Evolutionary conservation across 305 asterid species (phyloP).

Genomic region (Lippia alba): DNA sequence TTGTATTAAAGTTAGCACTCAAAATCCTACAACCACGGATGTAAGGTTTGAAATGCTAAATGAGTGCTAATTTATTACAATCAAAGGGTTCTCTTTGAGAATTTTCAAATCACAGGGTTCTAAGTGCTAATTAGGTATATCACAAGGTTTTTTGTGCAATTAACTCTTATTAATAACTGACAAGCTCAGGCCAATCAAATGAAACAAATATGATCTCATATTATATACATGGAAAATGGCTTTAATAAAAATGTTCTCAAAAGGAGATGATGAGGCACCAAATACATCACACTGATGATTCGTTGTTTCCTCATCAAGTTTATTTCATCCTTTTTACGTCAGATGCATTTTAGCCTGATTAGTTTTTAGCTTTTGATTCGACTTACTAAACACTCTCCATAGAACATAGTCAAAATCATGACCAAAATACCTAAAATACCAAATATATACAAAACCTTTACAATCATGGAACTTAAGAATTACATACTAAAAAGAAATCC

Average conservation of each 20-base stretch:
- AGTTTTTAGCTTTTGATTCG: not conserved
- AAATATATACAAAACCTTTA: not conserved
- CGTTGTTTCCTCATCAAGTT: not conserved
- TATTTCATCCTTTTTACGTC: not conserved
- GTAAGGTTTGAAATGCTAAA: no score
- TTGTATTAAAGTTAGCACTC: no score
- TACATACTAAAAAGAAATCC: slow-evolving; percentile 32
- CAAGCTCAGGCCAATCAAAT: no score
- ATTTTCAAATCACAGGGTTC: no score
- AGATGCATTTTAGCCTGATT: slow-evolving; percentile 13
- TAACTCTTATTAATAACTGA: no score
- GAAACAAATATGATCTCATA: not conserved
- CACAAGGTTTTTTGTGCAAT: no score
- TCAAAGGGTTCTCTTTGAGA: no score
- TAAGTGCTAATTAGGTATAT: no score
- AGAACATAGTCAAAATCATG: slow-evolving; percentile 12
- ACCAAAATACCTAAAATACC: slow-evolving; percentile 13
- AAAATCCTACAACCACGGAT: no score
- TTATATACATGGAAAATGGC: slow-evolving; percentile 19
- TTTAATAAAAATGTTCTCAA: not conserved
- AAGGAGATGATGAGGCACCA: slow-evolving; percentile 15
- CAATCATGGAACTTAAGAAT: slow-evolving; percentile 23
- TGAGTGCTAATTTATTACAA: no score
- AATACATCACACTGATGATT: slow-evolving; percentile 11
- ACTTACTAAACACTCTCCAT: not conserved